phyloP scores from a whole-genome alignment of 1,284 basidiomycete species.

The Ceratobasidium sp. region DNA sequence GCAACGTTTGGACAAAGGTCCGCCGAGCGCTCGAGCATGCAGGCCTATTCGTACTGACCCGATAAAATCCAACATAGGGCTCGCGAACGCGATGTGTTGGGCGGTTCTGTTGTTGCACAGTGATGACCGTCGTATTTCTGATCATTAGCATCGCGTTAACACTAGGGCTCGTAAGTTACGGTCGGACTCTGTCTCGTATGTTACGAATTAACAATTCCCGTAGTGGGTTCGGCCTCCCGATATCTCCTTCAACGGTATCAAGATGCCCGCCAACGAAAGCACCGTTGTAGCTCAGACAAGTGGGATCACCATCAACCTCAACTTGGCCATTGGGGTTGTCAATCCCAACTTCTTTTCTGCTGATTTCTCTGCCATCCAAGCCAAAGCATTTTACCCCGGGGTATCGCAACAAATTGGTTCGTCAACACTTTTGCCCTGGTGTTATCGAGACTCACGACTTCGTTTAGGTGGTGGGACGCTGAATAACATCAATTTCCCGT shows the following conservation, averaged over 20 bases:
- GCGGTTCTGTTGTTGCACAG: slow-evolving; percentile 48
- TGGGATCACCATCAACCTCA: slow-evolving; percentile 72
- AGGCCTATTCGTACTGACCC: not conserved
- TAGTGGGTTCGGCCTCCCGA: slow-evolving; percentile 49
- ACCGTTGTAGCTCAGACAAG: slow-evolving; percentile 58
- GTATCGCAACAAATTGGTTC: slow-evolving; percentile 35
- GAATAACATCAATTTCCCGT: slow-evolving; percentile 70
- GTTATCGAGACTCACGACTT: slow-evolving; percentile 55
- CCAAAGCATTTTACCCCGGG: slow-evolving; percentile 57
- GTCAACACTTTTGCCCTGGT: slow-evolving; percentile 4
- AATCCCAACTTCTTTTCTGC: slow-evolving; percentile 91
- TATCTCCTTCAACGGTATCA: slow-evolving; percentile 64
- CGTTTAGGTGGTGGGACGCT: slow-evolving; percentile 73
- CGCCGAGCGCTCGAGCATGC: not conserved
- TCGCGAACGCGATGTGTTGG: slow-evolving; percentile 44
- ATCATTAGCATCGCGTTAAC: slow-evolving; percentile 46
- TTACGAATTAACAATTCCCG: not conserved
- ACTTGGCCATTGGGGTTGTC: slow-evolving; percentile 73
- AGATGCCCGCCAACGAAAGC: slow-evolving; percentile 57
- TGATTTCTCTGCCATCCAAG: slow-evolving; percentile 74
- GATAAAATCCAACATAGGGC: slow-evolving; percentile 3
- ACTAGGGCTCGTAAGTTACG: slow-evolving; percentile 44
- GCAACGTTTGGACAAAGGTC: slow-evolving; percentile 49
- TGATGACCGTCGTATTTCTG: slow-evolving; percentile 47
- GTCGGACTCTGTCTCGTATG: not conserved